phyloP scores from a whole-genome alignment of 306 rosid genomes.

The Astragalus membranaceus region DNA sequence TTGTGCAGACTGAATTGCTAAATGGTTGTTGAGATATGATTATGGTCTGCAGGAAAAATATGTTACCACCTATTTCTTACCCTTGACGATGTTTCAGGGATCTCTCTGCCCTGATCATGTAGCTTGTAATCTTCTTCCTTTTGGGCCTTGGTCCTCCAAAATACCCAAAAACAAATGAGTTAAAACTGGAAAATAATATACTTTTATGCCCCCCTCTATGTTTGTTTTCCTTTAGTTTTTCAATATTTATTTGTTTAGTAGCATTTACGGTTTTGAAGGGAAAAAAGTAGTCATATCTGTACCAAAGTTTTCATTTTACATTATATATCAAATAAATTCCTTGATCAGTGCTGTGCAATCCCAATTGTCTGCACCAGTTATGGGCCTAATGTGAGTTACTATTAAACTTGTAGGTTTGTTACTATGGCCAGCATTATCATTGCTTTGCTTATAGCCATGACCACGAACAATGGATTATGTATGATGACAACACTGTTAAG shows the following conservation, averaged over 20 bases:
- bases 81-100: background rate
- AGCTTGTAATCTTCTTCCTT: background rate
- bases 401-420: conserved; percentile 65
- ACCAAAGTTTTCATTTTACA: background rate
- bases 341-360: no score
- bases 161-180: background rate
- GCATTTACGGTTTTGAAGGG: background rate
- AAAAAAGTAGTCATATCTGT: background rate
- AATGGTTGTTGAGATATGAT: background rate
- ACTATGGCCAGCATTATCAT: conserved; percentile 96
- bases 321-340: background rate
- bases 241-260: background rate
- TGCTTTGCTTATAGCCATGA: conserved; percentile 94
- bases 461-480: conserved; percentile 75
- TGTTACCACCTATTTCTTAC: background rate
- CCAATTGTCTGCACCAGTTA: no score
- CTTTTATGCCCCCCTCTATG: background rate
- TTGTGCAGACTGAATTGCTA: background rate
- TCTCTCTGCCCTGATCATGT: background rate
- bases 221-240: background rate
- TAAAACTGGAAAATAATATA: background rate
- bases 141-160: background rate
- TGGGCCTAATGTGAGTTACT: conserved; percentile 14
- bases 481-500: conserved; percentile 91
- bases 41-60: background rate